phyloP scores from a whole-genome alignment of 2,329 filamentous ascomycete genomes.

The Trichophyton simii region DNA sequence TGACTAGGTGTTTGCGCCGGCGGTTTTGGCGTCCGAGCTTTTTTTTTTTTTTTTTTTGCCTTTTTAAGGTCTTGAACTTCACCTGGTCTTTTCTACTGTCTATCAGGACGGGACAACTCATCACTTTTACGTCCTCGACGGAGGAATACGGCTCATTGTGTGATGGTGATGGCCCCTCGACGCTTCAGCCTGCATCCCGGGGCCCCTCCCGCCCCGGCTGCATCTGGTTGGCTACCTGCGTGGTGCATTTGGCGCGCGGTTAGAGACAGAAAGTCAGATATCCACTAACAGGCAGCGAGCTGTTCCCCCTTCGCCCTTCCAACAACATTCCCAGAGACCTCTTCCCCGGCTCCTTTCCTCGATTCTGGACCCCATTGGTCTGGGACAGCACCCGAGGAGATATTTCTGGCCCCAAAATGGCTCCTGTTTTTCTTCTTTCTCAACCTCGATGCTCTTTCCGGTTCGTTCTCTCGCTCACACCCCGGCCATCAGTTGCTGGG shows the following conservation, averaged over 20 bases:
- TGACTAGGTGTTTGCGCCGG: too few species aligned
- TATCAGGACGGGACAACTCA: not conserved
- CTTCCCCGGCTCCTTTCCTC: not conserved
- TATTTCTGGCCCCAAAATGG: not conserved
- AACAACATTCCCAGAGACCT: not conserved
- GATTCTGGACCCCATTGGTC: not conserved
- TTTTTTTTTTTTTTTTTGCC: too few species aligned
- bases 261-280: conserved; percentile 4
- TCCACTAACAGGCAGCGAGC: not conserved
- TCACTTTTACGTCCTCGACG: not conserved
- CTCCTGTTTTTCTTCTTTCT: not conserved
- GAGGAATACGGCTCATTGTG: not conserved
- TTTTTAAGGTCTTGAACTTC: too few species aligned
- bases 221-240: not conserved
- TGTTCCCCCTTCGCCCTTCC: not conserved
- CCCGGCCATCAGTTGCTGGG: not conserved
- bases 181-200: not conserved
- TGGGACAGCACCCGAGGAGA: not conserved
- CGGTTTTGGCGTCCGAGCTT: too few species aligned
- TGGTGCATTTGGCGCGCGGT: not conserved
- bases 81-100: too few species aligned
- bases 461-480: not conserved
- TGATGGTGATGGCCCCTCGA: not conserved
- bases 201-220: not conserved
- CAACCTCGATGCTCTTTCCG: not conserved